Evolutionary conservation across 768 basidiomycete genomes (phyloP), one percentile per base, ranked within the genome.

Genomic region (Leccinum uliginosum): DNA sequence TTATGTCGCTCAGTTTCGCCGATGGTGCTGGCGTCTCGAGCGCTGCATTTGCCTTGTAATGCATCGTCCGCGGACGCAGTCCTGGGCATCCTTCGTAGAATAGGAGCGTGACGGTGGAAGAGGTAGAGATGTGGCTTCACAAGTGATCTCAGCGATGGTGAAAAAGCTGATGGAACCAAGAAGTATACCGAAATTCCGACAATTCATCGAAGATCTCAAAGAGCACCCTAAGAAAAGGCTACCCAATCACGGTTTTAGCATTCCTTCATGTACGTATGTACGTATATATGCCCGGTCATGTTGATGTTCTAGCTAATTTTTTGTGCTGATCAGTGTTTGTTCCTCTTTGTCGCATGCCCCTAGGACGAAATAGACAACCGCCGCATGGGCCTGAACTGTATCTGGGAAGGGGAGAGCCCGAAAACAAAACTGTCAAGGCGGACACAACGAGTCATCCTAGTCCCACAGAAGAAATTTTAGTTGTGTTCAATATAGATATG

Each of bases 311-410:
- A 19, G 23, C 59, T 63, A 19, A 63, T 30, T 15, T 11, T 27
- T 51, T 14, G 21, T 54, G n/a, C 29, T 56, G 34, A 29, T 11
- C 68, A 91, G 96, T 98, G 23, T 94, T 98, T 61, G 93, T 99
- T 29, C 97, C 97, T 0, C 82, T 99, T 26, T 82, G 81, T 51
- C 88, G 93, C 54, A 96, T 99, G 91, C 96, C 97, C 19, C 82
- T 99, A 98, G 69, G 97, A 97, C 60, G 98, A 99, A 75, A 88
- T 99, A 70, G 97, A 99, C 78, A 99, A 98, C 68, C 96, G 91
- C 92, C 0, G 27, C 27, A 29, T 29, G 27, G 27, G 27, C 27
- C 27, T 29, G 27, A 29, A 29, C 27, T 29, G 27, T 27, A 27
- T 27, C 27, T 27, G 27, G 27, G 27, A 27, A 27, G 27, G 27